Evolutionary conservation across 306 rosid genomes (phyloP), one percentile per base, ranked within the genome.

Genomic region (Fagus crenata): DNA sequence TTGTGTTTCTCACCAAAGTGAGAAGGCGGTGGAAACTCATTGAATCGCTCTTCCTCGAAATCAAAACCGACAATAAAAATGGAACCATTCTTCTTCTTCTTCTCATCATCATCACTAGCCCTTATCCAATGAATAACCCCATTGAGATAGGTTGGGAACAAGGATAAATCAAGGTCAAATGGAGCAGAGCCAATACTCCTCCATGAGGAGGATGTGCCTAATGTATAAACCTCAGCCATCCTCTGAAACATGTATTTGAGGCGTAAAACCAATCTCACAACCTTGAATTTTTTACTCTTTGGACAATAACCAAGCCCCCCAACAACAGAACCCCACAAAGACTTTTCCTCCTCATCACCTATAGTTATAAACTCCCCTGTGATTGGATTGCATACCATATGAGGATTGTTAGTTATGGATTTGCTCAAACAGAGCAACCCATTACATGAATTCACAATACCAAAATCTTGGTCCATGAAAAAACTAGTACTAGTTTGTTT

Each of bases 91-190:
- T n/a, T n/a, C n/a, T n/a, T n/a, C n/a, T n/a, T n/a, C 2, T 17
- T 43, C 5, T 17, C 6, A 43, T 22, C 5, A 60, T 40, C 49
- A 14, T n/a, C n/a, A n/a, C n/a, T n/a, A n/a, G n/a, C n/a, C n/a
- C 49, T 61, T 17, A 75, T 36, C 78, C 78, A 75, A 49, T 75
- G 78, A 61, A 75, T 55, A 18, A 17, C 60, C 35, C 78, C 78
- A 63, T 35, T 54, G 12, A 75, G 51, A 63, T 18, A 64, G 2
- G 71, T 40, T 13, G 49, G 15, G 18, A 75, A 75, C 4, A 14
- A 28, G 1, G 53, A 43, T 6, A 31, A 8, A 33, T 31, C 35
- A 49, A 43, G 22, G 33, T 75, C 59, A 5, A 6, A 4, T 7
- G 78, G 59, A 32, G 59, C 71, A 61, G 11, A 42, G 60, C 78